Base-by-base conservation (phyloP, 2,329 filamentous ascomycete species). In the Raffaelea ambrosiae region DNA sequence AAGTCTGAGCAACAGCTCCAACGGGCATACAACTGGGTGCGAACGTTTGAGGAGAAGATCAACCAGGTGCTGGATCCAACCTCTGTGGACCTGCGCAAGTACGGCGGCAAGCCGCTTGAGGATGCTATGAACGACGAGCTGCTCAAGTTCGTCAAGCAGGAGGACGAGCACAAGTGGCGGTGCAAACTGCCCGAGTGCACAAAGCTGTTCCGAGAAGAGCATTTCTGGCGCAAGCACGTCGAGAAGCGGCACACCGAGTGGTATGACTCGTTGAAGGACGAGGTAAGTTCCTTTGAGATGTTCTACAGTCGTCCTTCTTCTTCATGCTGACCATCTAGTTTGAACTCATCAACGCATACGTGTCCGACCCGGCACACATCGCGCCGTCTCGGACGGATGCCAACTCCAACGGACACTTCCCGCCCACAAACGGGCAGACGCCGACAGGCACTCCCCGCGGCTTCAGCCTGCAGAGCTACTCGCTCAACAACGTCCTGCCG, bases 201-300 rank as follows among this genome's bases (percentile, higher is more conserved):
- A 11, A 98, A 98, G 67, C 72, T 98, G 8, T 98, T 98, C 76
- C 97, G 97, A 66, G 93, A 93, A 50, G 86, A 95, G 40, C 82
- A 91, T 58, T 98, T 98, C 64, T 98, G 94, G 91, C 84, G 83
- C 60, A 98, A 98, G 72, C 93, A 98, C 59, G 84, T 97, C 16
- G 91, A 97, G 67, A 98, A 98, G 70, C 83, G 94, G 49, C 93
- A 98, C 63, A 64, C 78, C 0, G 91, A 97, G 47, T 98, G 90
- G 86, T 76, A 86, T 40, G 84, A 90, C 31, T 77, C 72, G 46
- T 70, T 96, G 54, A 85, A 84, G 63, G 82, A 84, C 61, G 91
- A 96, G 70, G 90, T 95, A 73, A 72, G 82, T 26, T 20, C 16
- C 16, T 40, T 16, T 43, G 8, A 26, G 16, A 26, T 16, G 43